phyloP scores from a whole-genome alignment of 2,329 filamentous ascomycete species.

The Xenoacremonium recifei region DNA sequence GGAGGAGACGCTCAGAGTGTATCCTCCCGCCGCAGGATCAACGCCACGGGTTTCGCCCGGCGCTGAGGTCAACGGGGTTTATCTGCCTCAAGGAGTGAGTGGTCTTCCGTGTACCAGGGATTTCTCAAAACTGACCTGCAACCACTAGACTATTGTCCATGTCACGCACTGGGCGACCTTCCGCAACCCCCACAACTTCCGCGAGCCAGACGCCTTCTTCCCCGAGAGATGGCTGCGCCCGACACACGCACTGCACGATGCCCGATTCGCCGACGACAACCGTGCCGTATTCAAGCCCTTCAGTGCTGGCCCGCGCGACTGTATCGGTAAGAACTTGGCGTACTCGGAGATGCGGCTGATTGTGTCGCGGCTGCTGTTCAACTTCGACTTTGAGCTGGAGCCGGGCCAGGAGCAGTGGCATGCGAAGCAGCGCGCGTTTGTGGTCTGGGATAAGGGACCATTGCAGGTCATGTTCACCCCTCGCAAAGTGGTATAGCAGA shows the following conservation, averaged over 20 bases:
- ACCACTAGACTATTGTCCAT: slow-evolving; percentile 3
- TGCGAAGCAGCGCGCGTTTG: no score
- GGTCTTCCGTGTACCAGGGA: no score
- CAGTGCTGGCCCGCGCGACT: background rate
- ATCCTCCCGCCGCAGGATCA: background rate
- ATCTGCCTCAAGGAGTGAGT: slow-evolving; percentile 5
- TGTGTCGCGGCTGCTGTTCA: no score
- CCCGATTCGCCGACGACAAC: slow-evolving; percentile 1
- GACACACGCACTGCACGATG: background rate
- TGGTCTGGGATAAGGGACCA: no score
- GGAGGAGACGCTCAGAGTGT: slow-evolving; percentile 6
- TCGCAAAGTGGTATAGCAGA: no score
- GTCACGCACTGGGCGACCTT: background rate
- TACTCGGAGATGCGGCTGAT: slow-evolving; percentile 5
- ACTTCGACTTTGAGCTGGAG: no score
- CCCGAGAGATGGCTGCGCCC: slow-evolving; percentile 5
- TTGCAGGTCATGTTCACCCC: no score
- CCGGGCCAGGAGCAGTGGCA: no score
- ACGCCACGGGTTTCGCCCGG: slow-evolving; percentile 4
- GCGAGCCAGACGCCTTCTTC: slow-evolving; percentile 4
- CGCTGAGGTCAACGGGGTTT: slow-evolving; percentile 4
- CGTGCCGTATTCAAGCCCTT: slow-evolving; percentile 3
- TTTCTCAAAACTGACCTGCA: background rate
- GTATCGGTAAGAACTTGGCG: slow-evolving; percentile 5
- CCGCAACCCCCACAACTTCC: slow-evolving; percentile 2